Evolutionary conservation across 768 basidiomycete species (phyloP), one percentile per base, ranked within the genome.

Genomic region (Lyophyllum decastes): DNA sequence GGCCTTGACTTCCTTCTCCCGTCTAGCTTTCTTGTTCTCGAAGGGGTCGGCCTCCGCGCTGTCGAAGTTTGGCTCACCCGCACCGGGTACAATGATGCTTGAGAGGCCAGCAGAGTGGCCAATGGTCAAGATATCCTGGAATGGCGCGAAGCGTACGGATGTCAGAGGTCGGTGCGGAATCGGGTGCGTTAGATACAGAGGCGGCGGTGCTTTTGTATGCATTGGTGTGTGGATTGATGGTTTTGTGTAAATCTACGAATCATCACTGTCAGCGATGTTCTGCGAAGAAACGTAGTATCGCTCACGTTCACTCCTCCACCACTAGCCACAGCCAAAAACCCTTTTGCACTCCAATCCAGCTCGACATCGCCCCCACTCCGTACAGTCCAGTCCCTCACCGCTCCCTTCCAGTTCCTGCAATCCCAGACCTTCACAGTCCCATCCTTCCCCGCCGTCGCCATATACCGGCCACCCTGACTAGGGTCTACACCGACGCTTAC

Each of bases 381-480:
- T 38, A 89, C 78, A 9, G 72, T 76, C 94, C 95, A 78, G 71
- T 88, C 82, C 57, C 93, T 78, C 34, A 99, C 83, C 2, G 87
- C 84, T 8, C 91, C 90, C 62, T 90, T 94, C 95, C 95, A 98
- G 75, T 94, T 97, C 55, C 97, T 76, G 67, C 90, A 93, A 73
- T 98, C 97, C 97, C 97, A 99, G 1, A 98, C 80, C 66, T 98
- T 98, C 50, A 99, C 90, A 0, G 76, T 84, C 0, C 94, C 89
- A 67, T 99, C 97, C 60, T 87, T 78, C 0, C 95, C 95, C 1
- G 89, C 80, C 0, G 94, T 96, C 1, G 92, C 90, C 88, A 97
- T 91, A 66, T 97, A 95, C 27, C 94, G 71, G 0, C 96, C 96
- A 1, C 89, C 89, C 6, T 86, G 79, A 54, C 89, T 92, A 0